Base-by-base conservation (phyloP, 306 rosid genomes). In the Dryas alaskensis region DNA sequence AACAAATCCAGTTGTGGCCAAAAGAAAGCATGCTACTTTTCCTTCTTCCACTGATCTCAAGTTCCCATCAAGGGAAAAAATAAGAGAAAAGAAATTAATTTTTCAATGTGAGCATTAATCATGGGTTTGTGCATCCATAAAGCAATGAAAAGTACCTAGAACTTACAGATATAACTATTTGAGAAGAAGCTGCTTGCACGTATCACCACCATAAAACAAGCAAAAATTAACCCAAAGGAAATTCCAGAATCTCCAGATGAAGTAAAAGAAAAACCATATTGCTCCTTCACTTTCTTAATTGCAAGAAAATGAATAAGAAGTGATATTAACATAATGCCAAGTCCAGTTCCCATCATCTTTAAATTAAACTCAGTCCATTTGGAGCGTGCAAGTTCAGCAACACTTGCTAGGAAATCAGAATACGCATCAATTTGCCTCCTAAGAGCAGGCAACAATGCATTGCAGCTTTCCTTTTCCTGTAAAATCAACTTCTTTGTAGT, bases 361-460 rank as follows among this genome's bases (percentile, higher is more conserved):
- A 94, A 84, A 83, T 91, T 86, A 88, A 94, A 94, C 86, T 94
- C 97, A 0, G 95, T 94, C 98, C 98, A 94, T 81, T 94, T 94
- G 60, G 92, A 87, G 67, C 98, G 97, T 63, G 98, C 98, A 65
- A 91, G 90, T 82, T 91, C 96, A 14, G 95, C 92, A 11, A 91
- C 87, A 7, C 83, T 84, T 68, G 88, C 73, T 68, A 91, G 87
- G 73, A 94, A 94, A 76, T 78, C 78, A 60, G 86, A 78, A 79
- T 86, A 91, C 40, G 85, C 84, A 65, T 89, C 85, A 74, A 89
- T 87, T 80, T 94, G 97, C 84, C 49, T 78, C 86, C 79, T 82
- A 48, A 91, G 91, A 71, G 79, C 78, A 55, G 86, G 86, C 62
- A 87, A 50, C 74, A 81, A 59, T 61, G 70, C 67, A 82, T 79